phyloP scores from a whole-genome alignment of 257 asterid genomes.

The Solanum chiquidenum region DNA sequence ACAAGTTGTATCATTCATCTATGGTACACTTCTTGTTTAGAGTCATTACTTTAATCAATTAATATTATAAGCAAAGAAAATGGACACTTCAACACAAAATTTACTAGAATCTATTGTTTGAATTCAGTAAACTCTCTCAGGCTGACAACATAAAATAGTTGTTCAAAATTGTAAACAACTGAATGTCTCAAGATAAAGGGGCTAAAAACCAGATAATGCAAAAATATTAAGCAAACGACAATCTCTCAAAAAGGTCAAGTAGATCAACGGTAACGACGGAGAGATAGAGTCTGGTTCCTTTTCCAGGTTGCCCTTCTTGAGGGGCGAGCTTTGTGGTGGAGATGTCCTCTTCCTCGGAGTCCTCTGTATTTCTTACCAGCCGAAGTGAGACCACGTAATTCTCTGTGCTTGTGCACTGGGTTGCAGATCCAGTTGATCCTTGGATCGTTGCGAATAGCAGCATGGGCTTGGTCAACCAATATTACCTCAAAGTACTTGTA shows the following conservation, averaged over 20 bases:
- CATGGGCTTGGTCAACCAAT: not conserved
- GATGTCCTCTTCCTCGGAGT: not conserved
- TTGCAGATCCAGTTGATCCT: not conserved
- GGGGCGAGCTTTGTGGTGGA: not conserved
- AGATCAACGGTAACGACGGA: not conserved
- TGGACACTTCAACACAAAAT: not conserved
- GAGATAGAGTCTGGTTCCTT: not conserved
- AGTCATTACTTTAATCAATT: not conserved
- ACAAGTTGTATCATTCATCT: not conserved
- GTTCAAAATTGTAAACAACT: not conserved
- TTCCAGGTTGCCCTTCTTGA: not conserved
- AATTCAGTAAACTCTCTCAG: not conserved
- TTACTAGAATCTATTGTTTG: not conserved
- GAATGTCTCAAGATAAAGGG: not conserved
- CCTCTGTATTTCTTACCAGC: not conserved
- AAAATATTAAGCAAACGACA: not conserved
- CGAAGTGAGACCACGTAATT: not conserved
- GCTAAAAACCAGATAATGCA: not conserved
- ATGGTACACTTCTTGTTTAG: not conserved
- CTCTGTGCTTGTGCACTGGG: not conserved
- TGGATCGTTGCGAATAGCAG: not conserved
- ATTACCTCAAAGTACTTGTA: not conserved
- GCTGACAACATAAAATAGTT: not conserved
- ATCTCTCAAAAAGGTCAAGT: not conserved
- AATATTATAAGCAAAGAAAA: not conserved